These are phyloP conservation scores for Mucor sp. DNA, from an alignment of 371 early-diverging fungal species.

Conservation along the genomic window DNA sequence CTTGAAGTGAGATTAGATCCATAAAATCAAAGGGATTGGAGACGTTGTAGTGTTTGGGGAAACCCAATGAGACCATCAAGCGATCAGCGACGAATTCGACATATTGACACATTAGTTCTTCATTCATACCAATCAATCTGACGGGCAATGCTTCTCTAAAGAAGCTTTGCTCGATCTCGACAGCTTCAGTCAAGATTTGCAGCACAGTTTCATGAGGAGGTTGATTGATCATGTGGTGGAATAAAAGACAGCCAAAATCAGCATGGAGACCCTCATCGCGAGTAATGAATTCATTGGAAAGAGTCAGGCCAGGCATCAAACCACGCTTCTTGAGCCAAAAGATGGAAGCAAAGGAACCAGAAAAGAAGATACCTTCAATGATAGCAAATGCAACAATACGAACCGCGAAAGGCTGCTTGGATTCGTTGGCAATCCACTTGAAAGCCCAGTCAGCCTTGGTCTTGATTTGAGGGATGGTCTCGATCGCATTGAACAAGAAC, in stretches of 20 bases:
- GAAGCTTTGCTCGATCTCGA: constrained; percentile 95
- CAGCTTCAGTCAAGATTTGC: constrained; percentile 93
- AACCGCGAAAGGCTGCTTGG: constrained; percentile 88
- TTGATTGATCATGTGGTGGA: constrained; percentile 83
- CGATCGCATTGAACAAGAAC: constrained; percentile 95
- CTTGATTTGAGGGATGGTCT: constrained; percentile 93
- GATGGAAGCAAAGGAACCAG: constrained; percentile 99
- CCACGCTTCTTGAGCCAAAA: constrained; percentile 99
- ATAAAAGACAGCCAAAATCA: constrained; percentile 98
- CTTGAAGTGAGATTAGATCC: constrained; percentile 99
- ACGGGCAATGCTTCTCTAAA: constrained; percentile 96
- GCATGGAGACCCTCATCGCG: constrained; percentile 99
- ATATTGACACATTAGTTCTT: constrained; percentile 95
- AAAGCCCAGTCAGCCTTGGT: constrained; percentile 99
- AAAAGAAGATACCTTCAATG: constrained; percentile 99
- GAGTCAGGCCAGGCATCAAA: constrained; percentile 99
- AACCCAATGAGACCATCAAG: constrained; percentile 90
- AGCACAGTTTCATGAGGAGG: constrained; percentile 72
- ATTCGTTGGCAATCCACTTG: constrained; percentile 86
- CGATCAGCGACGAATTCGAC: constrained; percentile 99
- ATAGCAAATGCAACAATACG: constrained; percentile 99
- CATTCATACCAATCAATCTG: constrained; percentile 99
- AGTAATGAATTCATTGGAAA: constrained; percentile 99
- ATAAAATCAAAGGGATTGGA: constrained; percentile 99
- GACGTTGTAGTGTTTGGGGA: constrained; percentile 85